A percentile compares a stretch with the other conserved stretches of the same genome.
Evolutionary conservation across 371 early-diverging fungal species (phyloP).

Genomic region (Mortierella sp.): DNA sequence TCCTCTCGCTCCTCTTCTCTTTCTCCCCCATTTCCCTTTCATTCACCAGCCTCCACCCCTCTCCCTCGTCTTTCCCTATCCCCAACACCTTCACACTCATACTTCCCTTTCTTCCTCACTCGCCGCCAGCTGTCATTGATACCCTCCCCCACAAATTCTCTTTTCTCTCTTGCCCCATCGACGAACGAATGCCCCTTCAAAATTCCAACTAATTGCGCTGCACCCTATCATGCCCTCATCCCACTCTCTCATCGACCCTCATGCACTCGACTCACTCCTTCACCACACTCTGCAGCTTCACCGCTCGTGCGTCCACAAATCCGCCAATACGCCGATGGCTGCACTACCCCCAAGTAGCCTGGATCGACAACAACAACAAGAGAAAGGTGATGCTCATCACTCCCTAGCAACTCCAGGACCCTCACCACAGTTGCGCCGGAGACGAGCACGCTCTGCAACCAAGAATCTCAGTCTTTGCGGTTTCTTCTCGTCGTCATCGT

Average conservation of each 20-base stretch:
- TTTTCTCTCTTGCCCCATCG: neutral
- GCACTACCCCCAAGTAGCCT: constrained; percentile 11
- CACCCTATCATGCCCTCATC: neutral
- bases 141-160: neutral
- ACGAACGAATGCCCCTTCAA: neutral
- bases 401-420: neutral
- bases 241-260: constrained; percentile 20
- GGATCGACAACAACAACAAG: neutral
- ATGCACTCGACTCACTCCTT: constrained; percentile 24
- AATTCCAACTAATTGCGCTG: neutral
- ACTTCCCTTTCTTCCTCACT: neutral
- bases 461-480: constrained; percentile 11
- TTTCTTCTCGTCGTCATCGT: constrained; percentile 14
- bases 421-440: neutral
- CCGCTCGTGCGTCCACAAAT: constrained; percentile 13
- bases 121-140: neutral
- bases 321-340: neutral
- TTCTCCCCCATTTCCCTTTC: constrained; percentile 1
- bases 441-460: neutral
- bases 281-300: constrained; percentile 27
- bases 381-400: neutral
- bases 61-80: neutral
- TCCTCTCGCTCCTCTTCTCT: neutral
- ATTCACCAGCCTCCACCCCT: neutral
- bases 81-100: neutral